A percentile compares a stretch with the other conserved stretches of the same genome.
Conservation (phyloP, 805 yeast genomes). For the Ogataea allantospora region DNA sequence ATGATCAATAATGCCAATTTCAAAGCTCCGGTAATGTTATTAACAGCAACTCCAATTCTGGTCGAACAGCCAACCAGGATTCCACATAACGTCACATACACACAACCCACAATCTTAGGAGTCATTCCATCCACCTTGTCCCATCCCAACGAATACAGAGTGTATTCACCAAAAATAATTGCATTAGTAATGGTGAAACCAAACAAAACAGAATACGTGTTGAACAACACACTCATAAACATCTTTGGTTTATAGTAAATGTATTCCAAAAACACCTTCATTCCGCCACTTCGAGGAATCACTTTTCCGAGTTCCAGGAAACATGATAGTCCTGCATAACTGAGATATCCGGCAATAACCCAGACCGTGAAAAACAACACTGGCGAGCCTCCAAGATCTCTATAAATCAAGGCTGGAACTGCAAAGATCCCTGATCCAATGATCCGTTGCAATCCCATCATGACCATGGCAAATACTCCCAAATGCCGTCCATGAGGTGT, state of each 20-base stretch:
- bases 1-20: constrained; percentile 54
- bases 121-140: constrained; percentile 37
- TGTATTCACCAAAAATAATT: constrained; percentile 54
- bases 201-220: constrained; percentile 45
- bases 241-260: constrained; percentile 60
- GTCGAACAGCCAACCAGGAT: constrained; percentile 58
- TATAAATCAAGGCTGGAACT: constrained; percentile 63
- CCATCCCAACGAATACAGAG: constrained; percentile 43
- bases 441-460: constrained; percentile 64
- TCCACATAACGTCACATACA: constrained; percentile 36
- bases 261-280: constrained; percentile 68
- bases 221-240: constrained; percentile 47
- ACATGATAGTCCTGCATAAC: constrained; percentile 65
- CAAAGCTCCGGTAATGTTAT: constrained; percentile 60
- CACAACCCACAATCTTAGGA: constrained; percentile 43
- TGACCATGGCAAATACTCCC: constrained; percentile 64
- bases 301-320: constrained; percentile 70
- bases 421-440: constrained; percentile 80
- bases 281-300: constrained; percentile 74
- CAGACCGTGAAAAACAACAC: constrained; percentile 59
- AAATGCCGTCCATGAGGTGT: constrained; percentile 74
- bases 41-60: constrained; percentile 56
- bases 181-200: constrained; percentile 53
- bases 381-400: constrained; percentile 68
- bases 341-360: constrained; percentile 57